Evolutionary conservation across 441 rosid species (phyloP).

Genomic region (Raphanus hybrid): DNA sequence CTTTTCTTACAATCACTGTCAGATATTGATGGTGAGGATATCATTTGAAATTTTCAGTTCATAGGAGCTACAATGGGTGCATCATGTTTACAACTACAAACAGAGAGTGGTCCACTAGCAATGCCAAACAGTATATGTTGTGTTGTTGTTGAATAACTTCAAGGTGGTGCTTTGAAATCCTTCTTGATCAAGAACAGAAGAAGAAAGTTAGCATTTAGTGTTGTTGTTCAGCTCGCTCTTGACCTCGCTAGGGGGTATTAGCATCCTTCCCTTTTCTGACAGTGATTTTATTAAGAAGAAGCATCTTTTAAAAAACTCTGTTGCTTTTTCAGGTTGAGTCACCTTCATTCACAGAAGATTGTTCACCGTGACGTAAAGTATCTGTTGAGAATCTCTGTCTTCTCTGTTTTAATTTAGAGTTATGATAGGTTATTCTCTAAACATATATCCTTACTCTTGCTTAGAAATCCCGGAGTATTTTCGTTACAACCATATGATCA

Average conservation of each 20-base stretch:
- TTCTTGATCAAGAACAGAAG: constrained; percentile 85
- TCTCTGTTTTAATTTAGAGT: too few species aligned
- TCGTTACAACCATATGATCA: too few species aligned
- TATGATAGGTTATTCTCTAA: too few species aligned
- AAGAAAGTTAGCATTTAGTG: constrained; percentile 86
- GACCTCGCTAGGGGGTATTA: constrained; percentile 84
- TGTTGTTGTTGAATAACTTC: constrained; percentile 94
- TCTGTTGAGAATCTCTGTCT: too few species aligned
- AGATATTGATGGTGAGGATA: not conserved
- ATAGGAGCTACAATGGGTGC: constrained; percentile 97
- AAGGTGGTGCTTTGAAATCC: constrained; percentile 85
- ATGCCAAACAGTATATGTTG: constrained; percentile 91
- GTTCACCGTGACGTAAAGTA: too few species aligned
- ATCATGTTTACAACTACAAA: constrained; percentile 72
- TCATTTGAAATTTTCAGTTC: constrained; percentile 54
- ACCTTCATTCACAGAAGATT: too few species aligned
- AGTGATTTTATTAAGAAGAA: too few species aligned
- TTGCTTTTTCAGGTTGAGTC: too few species aligned
- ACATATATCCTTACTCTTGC: too few species aligned
- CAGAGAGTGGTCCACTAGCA: constrained; percentile 73
- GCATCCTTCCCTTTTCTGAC: too few species aligned
- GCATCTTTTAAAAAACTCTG: too few species aligned
- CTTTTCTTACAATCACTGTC: not conserved
- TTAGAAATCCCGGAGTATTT: too few species aligned
- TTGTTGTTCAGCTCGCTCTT: constrained; percentile 88